Evolutionary conservation across 495 filamentous ascomycete genomes (phyloP).

Genomic region (Aspergillus coremiiformis): DNA sequence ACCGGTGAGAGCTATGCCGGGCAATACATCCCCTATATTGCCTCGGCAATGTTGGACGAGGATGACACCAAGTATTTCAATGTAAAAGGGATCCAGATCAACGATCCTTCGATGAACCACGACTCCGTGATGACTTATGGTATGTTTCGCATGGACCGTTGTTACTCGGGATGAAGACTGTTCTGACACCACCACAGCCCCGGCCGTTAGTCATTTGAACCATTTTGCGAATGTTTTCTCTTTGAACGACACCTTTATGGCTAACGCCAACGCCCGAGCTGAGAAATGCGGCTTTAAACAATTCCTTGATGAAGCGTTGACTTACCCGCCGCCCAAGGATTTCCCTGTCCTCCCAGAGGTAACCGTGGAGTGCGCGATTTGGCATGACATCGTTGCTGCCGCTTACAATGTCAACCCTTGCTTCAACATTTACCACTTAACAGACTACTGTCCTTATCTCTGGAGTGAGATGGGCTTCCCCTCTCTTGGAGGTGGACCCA

Average conservation of each 20-base stretch:
- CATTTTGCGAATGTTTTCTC: slow-evolving; percentile 53
- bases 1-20: slow-evolving; percentile 69
- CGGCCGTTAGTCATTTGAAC: slow-evolving; percentile 54
- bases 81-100: slow-evolving; percentile 58
- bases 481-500: slow-evolving; percentile 47
- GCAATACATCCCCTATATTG: slow-evolving; percentile 73
- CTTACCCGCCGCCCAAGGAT: slow-evolving; percentile 57
- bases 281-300: slow-evolving; percentile 58
- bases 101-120: slow-evolving; percentile 57
- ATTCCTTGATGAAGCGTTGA: slow-evolving; percentile 54
- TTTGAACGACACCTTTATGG: slow-evolving; percentile 60
- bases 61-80: slow-evolving; percentile 62
- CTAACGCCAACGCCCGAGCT: slow-evolving; percentile 46
- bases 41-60: slow-evolving; percentile 61
- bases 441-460: slow-evolving; percentile 64
- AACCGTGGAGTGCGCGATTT: slow-evolving; percentile 47
- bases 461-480: slow-evolving; percentile 73
- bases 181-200: slow-evolving; percentile 32
- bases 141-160: slow-evolving; percentile 4
- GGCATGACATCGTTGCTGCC: slow-evolving; percentile 49
- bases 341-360: slow-evolving; percentile 40
- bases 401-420: slow-evolving; percentile 61
- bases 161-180: neutral
- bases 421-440: slow-evolving; percentile 72
- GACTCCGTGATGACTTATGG: slow-evolving; percentile 35